Conservation (phyloP, 257 asterid genomes). For the Cruciata laevipes region DNA sequence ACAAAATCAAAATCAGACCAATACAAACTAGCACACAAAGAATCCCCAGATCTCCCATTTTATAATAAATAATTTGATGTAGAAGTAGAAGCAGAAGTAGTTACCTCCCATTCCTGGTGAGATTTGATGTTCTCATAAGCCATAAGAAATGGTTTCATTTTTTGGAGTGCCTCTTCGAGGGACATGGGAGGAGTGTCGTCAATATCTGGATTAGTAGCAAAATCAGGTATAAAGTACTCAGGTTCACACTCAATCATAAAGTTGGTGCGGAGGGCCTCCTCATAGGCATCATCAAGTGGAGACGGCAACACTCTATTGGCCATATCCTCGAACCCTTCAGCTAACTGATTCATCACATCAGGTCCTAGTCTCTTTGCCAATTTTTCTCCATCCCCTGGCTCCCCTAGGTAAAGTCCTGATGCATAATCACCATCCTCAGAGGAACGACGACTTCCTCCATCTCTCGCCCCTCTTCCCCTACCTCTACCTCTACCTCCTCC, state of each 20-base stretch:
- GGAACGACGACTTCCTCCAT: slow-evolving; percentile 18
- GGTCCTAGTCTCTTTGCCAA: slow-evolving; percentile 66
- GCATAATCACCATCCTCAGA: slow-evolving; percentile 31
- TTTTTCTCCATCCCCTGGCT: slow-evolving; percentile 51
- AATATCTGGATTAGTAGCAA: slow-evolving; percentile 77
- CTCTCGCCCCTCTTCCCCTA: background rate
- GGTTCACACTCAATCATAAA: slow-evolving; percentile 82
- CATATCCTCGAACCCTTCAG: slow-evolving; percentile 63
- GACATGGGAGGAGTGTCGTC: slow-evolving; percentile 80
- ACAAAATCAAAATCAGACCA: background rate
- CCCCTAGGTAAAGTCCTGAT: slow-evolving; percentile 35
- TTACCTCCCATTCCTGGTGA: slow-evolving; percentile 98
- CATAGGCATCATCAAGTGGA: slow-evolving; percentile 48
- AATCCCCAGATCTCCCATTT: no score
- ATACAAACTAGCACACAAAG: background rate
- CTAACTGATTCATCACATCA: slow-evolving; percentile 43
- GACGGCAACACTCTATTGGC: slow-evolving; percentile 57
- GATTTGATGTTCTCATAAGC: slow-evolving; percentile 62
- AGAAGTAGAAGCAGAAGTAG: background rate
- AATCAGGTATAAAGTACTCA: slow-evolving; percentile 75
- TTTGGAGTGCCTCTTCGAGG: slow-evolving; percentile 77
- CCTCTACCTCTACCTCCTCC: slow-evolving; percentile 10
- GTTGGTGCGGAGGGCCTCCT: slow-evolving; percentile 65
- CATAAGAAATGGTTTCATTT: slow-evolving; percentile 88
- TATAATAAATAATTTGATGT: no score